These are phyloP conservation scores for Pichia inconspicua DNA, from an alignment of 1,139 yeast genomes.

Conservation along the genomic window DNA sequence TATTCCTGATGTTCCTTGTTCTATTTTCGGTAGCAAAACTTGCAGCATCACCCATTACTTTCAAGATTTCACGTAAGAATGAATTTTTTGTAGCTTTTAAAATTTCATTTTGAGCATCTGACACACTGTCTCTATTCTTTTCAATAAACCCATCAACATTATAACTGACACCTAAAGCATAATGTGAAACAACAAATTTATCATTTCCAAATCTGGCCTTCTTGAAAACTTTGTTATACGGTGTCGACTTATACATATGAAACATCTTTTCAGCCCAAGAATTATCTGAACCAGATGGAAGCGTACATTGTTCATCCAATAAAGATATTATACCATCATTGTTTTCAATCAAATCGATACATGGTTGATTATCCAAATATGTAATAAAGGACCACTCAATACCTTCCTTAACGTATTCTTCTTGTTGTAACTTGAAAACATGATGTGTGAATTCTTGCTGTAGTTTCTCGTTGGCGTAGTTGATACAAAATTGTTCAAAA, in stretches of 20 bases:
- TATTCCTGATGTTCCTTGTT: conserved; percentile 29
- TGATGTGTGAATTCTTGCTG: conserved; percentile 98
- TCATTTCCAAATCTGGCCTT: conserved; percentile 93
- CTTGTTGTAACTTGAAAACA: conserved; percentile 94
- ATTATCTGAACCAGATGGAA: conserved; percentile 90
- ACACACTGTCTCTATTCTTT: conserved; percentile 94
- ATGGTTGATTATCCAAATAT: conserved; percentile 93
- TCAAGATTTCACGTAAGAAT: conserved; percentile 55
- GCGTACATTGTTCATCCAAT: conserved; percentile 89
- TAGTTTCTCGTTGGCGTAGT: conserved; percentile 93
- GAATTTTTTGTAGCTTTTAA: conserved; percentile 60
- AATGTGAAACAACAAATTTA: conserved; percentile 85
- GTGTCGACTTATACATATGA: conserved; percentile 72
- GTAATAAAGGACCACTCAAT: conserved; percentile 97
- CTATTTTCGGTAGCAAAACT: conserved; percentile 39
- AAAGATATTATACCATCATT: conserved; percentile 80
- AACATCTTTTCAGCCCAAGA: conserved; percentile 90
- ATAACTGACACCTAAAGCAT: conserved; percentile 89
- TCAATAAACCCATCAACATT: conserved; percentile 93
- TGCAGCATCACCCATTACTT: background rate
- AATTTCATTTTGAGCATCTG: conserved; percentile 88
- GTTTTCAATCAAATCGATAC: conserved; percentile 86
- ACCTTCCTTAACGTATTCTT: conserved; percentile 84
- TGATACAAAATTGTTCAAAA: conserved; percentile 95
- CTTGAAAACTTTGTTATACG: conserved; percentile 72